These are phyloP conservation scores for Aspergillus unguis DNA, from an alignment of 2,329 filamentous ascomycete genomes.

Conservation along the genomic window DNA sequence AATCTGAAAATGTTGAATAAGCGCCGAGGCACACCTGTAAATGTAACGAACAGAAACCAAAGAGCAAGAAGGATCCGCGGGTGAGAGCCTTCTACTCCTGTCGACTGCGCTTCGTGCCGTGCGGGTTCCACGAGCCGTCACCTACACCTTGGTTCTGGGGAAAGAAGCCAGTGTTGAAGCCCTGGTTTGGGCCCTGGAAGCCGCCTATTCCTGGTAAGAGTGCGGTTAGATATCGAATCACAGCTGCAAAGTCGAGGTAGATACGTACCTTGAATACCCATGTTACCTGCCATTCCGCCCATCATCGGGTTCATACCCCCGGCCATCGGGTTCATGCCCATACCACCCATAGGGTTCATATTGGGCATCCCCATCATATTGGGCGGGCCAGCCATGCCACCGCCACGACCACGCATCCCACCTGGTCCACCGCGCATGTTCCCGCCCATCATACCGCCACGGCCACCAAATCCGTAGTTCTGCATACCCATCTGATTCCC, in stretches of 20 bases:
- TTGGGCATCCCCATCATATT: slow-evolving; percentile 53
- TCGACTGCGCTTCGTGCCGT: slow-evolving; percentile 74
- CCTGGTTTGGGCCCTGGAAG: slow-evolving; percentile 66
- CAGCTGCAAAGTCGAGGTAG: background rate
- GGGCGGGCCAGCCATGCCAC: slow-evolving; percentile 54
- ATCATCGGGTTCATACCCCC: slow-evolving; percentile 60
- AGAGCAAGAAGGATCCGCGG: background rate
- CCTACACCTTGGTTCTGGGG: slow-evolving; percentile 48
- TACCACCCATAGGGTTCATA: slow-evolving; percentile 52
- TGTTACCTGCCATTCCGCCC: slow-evolving; percentile 46
- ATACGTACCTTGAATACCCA: slow-evolving; percentile 49
- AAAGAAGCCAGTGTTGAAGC: slow-evolving; percentile 75
- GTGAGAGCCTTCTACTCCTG: slow-evolving; percentile 54
- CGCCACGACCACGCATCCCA: slow-evolving; percentile 58
- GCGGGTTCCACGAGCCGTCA: slow-evolving; percentile 72
- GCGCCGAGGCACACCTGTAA: slow-evolving; percentile 7
- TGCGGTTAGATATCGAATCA: slow-evolving; percentile 15
- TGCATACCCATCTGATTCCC: slow-evolving; percentile 51
- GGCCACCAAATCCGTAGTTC: slow-evolving; percentile 49
- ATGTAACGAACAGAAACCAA: slow-evolving; percentile 6
- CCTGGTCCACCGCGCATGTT: slow-evolving; percentile 54
- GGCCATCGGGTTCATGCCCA: slow-evolving; percentile 54
- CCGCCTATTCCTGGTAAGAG: slow-evolving; percentile 45
- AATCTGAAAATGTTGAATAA: slow-evolving; percentile 3
- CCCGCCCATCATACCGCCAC: slow-evolving; percentile 54